A percentile compares a stretch with the other conserved stretches of the same genome.
Evolutionary conservation across 2,329 filamentous ascomycete genomes (phyloP).

Genomic region (Zymoseptoria passerinii): DNA sequence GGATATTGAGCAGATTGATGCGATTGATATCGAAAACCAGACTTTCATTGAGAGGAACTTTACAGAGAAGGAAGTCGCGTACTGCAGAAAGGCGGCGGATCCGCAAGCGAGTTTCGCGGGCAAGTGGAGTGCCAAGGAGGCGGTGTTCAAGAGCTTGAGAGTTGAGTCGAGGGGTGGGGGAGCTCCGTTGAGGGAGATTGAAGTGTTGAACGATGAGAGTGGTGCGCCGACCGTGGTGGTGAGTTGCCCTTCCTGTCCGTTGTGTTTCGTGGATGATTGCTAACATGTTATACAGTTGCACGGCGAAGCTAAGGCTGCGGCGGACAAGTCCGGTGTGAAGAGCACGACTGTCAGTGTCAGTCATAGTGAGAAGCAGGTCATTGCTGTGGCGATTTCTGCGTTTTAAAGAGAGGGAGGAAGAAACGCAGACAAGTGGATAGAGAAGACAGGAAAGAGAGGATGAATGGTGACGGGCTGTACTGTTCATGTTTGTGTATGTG

Average conservation of each 20-base stretch:
- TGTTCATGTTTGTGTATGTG: background rate
- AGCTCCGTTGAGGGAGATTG: constrained; percentile 86
- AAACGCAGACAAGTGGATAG: background rate
- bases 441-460: background rate
- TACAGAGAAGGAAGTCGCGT: constrained; percentile 71
- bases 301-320: constrained; percentile 72
- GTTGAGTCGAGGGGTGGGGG: constrained; percentile 81
- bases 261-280: constrained; percentile 1
- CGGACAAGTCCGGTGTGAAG: constrained; percentile 80
- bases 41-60: constrained; percentile 96
- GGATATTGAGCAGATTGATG: constrained; percentile 80
- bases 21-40: constrained; percentile 87
- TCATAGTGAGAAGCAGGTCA: constrained; percentile 87
- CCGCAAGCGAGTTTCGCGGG: constrained; percentile 89
- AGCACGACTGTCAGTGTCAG: constrained; percentile 89
- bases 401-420: constrained; percentile 15
- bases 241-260: constrained; percentile 39
- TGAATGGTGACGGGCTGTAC: background rate
- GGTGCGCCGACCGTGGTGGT: constrained; percentile 80
- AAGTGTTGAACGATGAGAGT: constrained; percentile 71
- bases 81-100: constrained; percentile 71
- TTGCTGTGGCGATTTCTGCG: constrained; percentile 64
- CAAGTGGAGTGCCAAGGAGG: constrained; percentile 95
- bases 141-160: constrained; percentile 93
- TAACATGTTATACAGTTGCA: constrained; percentile 55